phyloP scores from a whole-genome alignment of 2,329 filamentous ascomycete species.

The Nemania bipapillata region DNA sequence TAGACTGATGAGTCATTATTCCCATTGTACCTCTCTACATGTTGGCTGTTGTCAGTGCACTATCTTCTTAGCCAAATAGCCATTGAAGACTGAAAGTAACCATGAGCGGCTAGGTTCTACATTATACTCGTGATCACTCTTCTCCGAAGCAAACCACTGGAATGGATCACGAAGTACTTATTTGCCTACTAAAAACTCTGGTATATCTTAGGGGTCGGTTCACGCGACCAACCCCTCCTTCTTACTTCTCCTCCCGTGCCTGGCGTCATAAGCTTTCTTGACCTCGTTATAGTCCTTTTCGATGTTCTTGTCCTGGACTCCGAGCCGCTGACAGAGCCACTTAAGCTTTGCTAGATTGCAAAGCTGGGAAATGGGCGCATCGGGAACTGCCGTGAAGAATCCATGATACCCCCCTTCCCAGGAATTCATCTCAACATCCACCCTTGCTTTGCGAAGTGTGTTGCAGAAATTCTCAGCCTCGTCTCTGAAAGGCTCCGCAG shows the following conservation, averaged over 20 bases:
- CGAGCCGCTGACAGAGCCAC: slow-evolving; percentile 32
- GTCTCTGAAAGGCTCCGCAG: slow-evolving; percentile 37
- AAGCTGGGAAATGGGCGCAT: slow-evolving; percentile 31
- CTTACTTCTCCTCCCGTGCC: neutral
- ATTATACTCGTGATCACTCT: too few relatives aligned
- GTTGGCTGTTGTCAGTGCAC: too few relatives aligned
- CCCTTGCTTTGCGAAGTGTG: slow-evolving; percentile 27
- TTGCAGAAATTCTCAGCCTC: slow-evolving; percentile 27
- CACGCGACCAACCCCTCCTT: neutral
- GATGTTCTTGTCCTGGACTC: neutral
- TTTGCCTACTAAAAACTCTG: neutral
- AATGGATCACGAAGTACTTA: too few relatives aligned
- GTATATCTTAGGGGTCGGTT: neutral
- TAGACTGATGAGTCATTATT: too few relatives aligned
- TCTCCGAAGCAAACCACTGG: too few relatives aligned
- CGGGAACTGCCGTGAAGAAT: slow-evolving; percentile 36
- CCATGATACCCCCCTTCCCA: slow-evolving; percentile 39
- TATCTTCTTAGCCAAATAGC: too few relatives aligned
- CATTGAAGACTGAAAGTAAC: too few relatives aligned
- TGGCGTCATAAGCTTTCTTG: slow-evolving; percentile 20
- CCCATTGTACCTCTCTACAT: neutral
- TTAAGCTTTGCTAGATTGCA: slow-evolving; percentile 34
- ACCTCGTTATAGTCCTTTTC: slow-evolving; percentile 21
- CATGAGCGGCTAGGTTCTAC: too few relatives aligned
- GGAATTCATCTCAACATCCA: slow-evolving; percentile 27